These are phyloP conservation scores for Haberlea rhodopensis DNA, from an alignment of 257 asterid species.

Conservation along the genomic window DNA sequence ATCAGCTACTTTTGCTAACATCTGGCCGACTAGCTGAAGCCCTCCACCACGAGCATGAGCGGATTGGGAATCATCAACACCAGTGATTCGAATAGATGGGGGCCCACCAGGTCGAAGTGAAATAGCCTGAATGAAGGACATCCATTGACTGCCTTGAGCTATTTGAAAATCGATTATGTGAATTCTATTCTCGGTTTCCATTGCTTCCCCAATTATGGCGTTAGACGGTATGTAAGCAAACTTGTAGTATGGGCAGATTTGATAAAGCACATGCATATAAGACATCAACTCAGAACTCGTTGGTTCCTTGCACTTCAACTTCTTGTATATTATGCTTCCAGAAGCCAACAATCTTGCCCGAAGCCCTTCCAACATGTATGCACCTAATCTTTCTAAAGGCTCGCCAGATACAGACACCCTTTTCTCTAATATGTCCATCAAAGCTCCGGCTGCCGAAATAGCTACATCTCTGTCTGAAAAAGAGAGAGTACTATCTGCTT, in stretches of 20 bases:
- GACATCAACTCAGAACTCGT: constrained; percentile 79
- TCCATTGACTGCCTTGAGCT: constrained; percentile 97
- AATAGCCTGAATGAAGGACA: constrained; percentile 45
- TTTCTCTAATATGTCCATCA: constrained; percentile 58
- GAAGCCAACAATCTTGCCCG: constrained; percentile 73
- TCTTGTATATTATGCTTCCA: too few species aligned
- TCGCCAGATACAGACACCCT: constrained; percentile 90
- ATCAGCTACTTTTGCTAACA: constrained; percentile 54
- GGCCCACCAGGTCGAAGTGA: constrained; percentile 52
- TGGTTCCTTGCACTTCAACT: constrained; percentile 83
- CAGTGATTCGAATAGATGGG: constrained; percentile 49
- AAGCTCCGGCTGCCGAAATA: too few species aligned
- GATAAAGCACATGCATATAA: constrained; percentile 70
- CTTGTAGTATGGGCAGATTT: constrained; percentile 76
- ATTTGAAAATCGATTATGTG: constrained; percentile 83
- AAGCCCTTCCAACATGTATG: constrained; percentile 91
- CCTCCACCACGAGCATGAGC: constrained; percentile 91
- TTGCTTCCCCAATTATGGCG: constrained; percentile 65
- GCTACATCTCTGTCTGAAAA: constrained; percentile 37
- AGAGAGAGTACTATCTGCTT: constrained; percentile 43
- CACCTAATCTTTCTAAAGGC: constrained; percentile 77
- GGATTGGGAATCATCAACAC: constrained; percentile 62
- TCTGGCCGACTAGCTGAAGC: constrained; percentile 64
- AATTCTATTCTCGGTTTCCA: constrained; percentile 63
- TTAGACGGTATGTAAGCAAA: constrained; percentile 82